These are phyloP conservation scores for Aschersonia sp. DNA, from an alignment of 2,329 filamentous ascomycete genomes.

Conservation along the genomic window DNA sequence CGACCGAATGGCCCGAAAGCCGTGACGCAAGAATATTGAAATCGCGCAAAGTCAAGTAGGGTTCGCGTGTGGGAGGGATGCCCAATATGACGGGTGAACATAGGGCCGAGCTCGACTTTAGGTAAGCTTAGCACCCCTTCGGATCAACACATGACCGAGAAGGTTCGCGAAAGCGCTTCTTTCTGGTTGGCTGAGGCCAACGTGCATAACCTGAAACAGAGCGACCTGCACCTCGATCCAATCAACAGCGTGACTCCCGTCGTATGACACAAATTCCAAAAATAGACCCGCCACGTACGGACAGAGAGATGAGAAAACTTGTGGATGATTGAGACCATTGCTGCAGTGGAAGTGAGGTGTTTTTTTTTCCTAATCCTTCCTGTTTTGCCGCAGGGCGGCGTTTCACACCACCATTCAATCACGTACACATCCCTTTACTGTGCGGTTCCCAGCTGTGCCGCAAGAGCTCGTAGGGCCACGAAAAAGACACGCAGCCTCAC, in stretches of 20 bases:
- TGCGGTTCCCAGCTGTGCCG: too few relatives aligned
- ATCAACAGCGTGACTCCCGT: conserved; percentile 3
- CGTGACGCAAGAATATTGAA: too few relatives aligned
- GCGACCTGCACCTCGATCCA: conserved; percentile 2
- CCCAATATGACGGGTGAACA: background rate
- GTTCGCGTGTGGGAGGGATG: background rate
- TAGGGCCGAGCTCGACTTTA: too few relatives aligned
- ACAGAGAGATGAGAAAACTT: background rate
- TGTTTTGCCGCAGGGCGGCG: too few relatives aligned
- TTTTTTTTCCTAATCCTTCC: background rate
- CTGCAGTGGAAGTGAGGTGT: background rate
- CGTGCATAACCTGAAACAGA: conserved; percentile 11
- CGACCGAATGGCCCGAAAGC: too few relatives aligned
- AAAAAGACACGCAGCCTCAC: too few relatives aligned
- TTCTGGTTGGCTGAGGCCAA: conserved; percentile 6
- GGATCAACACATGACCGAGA: background rate
- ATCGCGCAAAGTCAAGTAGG: too few relatives aligned
- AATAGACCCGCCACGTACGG: conserved; percentile 5
- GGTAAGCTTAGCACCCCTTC: background rate
- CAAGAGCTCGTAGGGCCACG: too few relatives aligned
- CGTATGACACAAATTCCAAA: conserved; percentile 5
- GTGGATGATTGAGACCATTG: too few relatives aligned
- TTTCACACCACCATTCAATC: too few relatives aligned
- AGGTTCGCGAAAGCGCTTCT: background rate
- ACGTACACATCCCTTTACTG: too few relatives aligned